Conservation (phyloP, 306 rosid species). For the Boehmeria nivea region DNA sequence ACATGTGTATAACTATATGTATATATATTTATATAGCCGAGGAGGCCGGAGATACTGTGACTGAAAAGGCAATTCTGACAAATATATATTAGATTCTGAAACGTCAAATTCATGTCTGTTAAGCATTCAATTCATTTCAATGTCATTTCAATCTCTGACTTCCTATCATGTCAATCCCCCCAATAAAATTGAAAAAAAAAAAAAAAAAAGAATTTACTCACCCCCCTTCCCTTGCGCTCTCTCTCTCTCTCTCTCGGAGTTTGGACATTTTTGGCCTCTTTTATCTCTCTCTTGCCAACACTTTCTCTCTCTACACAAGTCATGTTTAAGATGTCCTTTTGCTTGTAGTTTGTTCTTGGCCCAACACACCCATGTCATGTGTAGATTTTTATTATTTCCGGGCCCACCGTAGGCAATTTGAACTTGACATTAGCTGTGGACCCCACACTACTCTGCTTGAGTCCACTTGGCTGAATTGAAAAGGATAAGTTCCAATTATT, state of each 20-base stretch:
- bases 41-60: constrained; percentile 14
- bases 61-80: constrained; percentile 43
- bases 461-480: constrained; percentile 8
- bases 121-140: constrained; percentile 50
- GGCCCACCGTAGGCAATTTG: constrained; percentile 5
- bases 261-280: constrained; percentile 15
- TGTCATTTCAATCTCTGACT: constrained; percentile 59
- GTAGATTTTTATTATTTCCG: constrained; percentile 11
- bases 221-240: constrained; percentile 44
- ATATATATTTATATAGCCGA: neutral
- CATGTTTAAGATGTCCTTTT: constrained; percentile 4
- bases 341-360: neutral
- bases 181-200: too few relatives aligned
- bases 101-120: constrained; percentile 79
- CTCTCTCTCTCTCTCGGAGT: constrained; percentile 25
- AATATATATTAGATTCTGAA: constrained; percentile 66
- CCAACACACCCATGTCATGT: neutral
- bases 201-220: too few relatives aligned
- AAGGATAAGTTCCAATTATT: constrained; percentile 24
- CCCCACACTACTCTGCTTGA: neutral
- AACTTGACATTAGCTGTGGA: too few relatives aligned
- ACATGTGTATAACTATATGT: too few relatives aligned
- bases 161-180: constrained; percentile 6
- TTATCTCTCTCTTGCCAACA: neutral
- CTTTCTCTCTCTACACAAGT: neutral